A percentile compares a stretch with the other conserved stretches of the same genome.
Conservation (phyloP, 2,329 filamentous ascomycete genomes). For the Trichoderma sp. region DNA sequence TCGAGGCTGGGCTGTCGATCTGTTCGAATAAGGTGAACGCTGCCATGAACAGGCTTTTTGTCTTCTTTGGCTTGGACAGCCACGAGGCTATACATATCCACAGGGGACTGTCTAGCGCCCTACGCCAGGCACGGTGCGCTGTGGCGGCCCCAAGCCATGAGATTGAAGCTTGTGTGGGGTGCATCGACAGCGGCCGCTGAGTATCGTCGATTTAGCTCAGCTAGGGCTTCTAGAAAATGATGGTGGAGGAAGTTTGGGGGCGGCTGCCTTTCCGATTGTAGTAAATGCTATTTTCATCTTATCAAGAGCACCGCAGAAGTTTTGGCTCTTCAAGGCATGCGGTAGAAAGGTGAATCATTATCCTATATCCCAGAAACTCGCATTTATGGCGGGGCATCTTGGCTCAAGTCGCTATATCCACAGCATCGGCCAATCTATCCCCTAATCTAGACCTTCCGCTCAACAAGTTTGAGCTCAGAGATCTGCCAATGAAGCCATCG, state of each 20-base stretch:
- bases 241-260: no score
- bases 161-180: neutral
- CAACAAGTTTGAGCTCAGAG: no score
- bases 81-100: neutral
- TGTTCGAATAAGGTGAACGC: neutral
- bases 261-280: neutral
- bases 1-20: neutral
- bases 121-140: neutral
- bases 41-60: neutral
- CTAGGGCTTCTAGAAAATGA: neutral
- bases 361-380: no score
- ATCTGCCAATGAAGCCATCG: no score
- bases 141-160: neutral
- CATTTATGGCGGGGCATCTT: no score
- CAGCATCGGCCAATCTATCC: no score
- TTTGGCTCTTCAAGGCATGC: neutral
- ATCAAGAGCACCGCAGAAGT: neutral
- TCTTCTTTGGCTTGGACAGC: neutral
- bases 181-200: neutral
- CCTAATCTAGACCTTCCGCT: no score
- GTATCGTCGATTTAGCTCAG: neutral
- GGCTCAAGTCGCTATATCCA: no score
- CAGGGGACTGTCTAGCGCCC: neutral
- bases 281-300: neutral
- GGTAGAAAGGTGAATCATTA: neutral